Conservation (phyloP, 140 eudicot species). For the Flaveria floridana region DNA sequence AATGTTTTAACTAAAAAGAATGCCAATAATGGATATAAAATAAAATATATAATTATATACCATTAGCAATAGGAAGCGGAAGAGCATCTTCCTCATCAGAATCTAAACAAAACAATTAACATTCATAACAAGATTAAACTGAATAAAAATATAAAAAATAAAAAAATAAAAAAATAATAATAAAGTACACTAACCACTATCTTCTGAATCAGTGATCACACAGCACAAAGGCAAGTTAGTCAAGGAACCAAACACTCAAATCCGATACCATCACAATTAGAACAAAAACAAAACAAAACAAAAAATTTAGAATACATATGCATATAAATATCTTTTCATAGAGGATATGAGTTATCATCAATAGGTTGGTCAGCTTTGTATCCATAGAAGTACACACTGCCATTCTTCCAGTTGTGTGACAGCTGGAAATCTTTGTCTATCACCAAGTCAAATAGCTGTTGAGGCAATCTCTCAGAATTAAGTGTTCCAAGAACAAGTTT, state of each 20-base stretch:
- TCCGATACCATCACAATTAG: neutral
- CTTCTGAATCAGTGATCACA: slow-evolving; percentile 32
- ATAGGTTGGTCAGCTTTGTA: slow-evolving; percentile 53
- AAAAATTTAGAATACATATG: neutral
- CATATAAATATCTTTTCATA: neutral
- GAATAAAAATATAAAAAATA: neutral
- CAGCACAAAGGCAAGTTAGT: slow-evolving; percentile 25
- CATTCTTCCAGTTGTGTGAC: slow-evolving; percentile 80
- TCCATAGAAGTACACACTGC: slow-evolving; percentile 75
- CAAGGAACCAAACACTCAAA: slow-evolving; percentile 30
- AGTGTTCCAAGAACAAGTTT: slow-evolving; percentile 79
- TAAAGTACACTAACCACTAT: slow-evolving; percentile 35
- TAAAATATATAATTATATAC: slow-evolving; percentile 25
- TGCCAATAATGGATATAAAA: neutral
- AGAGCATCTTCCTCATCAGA: slow-evolving; percentile 54
- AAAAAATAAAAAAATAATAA: neutral
- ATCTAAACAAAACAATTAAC: slow-evolving; percentile 22
- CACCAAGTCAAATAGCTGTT: slow-evolving; percentile 79
- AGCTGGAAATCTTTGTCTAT: slow-evolving; percentile 67
- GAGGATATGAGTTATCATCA: slow-evolving; percentile 71
- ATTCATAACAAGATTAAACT: neutral
- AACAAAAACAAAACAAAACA: neutral
- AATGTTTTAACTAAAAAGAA: neutral
- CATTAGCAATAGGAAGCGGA: slow-evolving; percentile 38
- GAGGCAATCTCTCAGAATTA: slow-evolving; percentile 54